phyloP scores from a whole-genome alignment of 345 rosid genomes.

The Carallia brachiata region DNA sequence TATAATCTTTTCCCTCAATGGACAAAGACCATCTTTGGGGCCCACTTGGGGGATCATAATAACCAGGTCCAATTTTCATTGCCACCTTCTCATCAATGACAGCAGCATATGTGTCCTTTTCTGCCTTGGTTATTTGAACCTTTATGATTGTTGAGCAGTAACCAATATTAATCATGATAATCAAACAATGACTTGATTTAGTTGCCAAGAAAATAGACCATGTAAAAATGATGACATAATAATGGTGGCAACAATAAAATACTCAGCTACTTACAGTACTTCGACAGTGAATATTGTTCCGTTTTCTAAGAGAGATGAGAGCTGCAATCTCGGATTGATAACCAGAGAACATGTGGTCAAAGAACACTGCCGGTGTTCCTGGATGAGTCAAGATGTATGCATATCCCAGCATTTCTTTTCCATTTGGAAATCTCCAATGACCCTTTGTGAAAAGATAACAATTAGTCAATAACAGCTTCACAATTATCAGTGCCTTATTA shows the following conservation, averaged over 20 bases:
- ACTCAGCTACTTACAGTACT: constrained; percentile 54
- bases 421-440: constrained; percentile 97
- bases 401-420: constrained; percentile 97
- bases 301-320: constrained; percentile 69
- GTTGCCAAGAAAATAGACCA: neutral
- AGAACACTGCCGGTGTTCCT: constrained; percentile 93
- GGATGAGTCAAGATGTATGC: constrained; percentile 96
- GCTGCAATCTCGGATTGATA: constrained; percentile 63
- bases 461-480: neutral
- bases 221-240: neutral
- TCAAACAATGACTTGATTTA: neutral
- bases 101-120: constrained; percentile 86
- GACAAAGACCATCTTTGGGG: constrained; percentile 55
- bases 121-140: constrained; percentile 72
- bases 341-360: constrained; percentile 74
- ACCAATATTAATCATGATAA: constrained; percentile 4
- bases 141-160: constrained; percentile 25
- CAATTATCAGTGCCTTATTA: too few species aligned
- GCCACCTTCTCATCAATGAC: constrained; percentile 73
- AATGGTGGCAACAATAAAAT: neutral
- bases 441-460: constrained; percentile 42
- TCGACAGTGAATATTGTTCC: constrained; percentile 75
- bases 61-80: constrained; percentile 91
- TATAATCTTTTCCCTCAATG: constrained; percentile 78
- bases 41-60: constrained; percentile 66